phyloP scores from a whole-genome alignment of 768 basidiomycete genomes.

The Boletus rubescentipes region DNA sequence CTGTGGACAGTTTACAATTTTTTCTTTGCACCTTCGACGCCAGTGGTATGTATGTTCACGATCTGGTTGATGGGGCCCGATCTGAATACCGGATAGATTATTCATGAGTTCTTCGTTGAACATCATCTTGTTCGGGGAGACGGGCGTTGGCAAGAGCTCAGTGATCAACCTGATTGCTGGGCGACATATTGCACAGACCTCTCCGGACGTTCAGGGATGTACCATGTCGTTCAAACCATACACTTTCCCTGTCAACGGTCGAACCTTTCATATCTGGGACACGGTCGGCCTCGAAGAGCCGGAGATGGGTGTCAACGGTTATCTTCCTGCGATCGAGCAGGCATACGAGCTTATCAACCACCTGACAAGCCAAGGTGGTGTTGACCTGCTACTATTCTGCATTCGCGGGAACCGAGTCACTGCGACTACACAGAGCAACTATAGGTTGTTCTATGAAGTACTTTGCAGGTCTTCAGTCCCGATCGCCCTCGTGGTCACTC shows the following conservation, averaged over 20 bases:
- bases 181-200: slow-evolving; percentile 19
- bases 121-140: slow-evolving; percentile 46
- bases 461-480: slow-evolving; percentile 38
- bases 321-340: slow-evolving; percentile 32
- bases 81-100: slow-evolving; percentile 17
- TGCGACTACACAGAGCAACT: slow-evolving; percentile 38
- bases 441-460: slow-evolving; percentile 41
- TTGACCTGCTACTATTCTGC: slow-evolving; percentile 42
- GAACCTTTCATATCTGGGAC: slow-evolving; percentile 31
- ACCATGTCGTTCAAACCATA: slow-evolving; percentile 37
- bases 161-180: slow-evolving; percentile 36
- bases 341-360: slow-evolving; percentile 34
- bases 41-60: slow-evolving; percentile 8
- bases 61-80: slow-evolving; percentile 10
- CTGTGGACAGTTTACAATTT: not conserved
- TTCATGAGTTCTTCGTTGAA: slow-evolving; percentile 30
- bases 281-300: slow-evolving; percentile 37
- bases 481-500: slow-evolving; percentile 36
- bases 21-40: not conserved
- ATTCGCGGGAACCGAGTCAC: slow-evolving; percentile 43
- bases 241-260: slow-evolving; percentile 17
- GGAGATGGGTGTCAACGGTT: slow-evolving; percentile 24
- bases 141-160: slow-evolving; percentile 38
- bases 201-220: slow-evolving; percentile 33
- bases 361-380: slow-evolving; percentile 31